Base-by-base conservation (phyloP, 1,284 basidiomycete species). In the Boletus putidus region DNA sequence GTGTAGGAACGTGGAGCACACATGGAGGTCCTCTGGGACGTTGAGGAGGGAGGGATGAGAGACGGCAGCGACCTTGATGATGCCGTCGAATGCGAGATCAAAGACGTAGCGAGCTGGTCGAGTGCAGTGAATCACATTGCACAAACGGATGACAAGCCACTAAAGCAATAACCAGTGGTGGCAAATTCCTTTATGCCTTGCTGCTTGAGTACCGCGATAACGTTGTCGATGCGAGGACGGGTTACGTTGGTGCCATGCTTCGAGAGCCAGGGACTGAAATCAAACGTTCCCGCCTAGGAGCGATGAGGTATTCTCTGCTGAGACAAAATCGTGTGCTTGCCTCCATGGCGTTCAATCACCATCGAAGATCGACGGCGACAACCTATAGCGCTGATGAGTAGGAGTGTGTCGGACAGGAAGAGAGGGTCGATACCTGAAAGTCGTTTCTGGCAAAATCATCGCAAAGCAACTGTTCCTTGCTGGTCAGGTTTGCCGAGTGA, bases 391-490 rank as follows among this genome's bases (percentile, higher is more conserved):
- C 16, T 9, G 18, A 25, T 35, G 31, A 43, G 16, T 6, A 42
- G 16, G 8, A 15, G 6, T n/a, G 31, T 35, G 15, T 20, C 42
- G 7, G 10, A 35, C 15, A 25, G 29, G 14, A 76, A 69, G 54
- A 83, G 72, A 59, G 36, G 3, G 29, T 18, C 75, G 65, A 65
- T 84, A 78, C 76, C 62, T 78, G 76, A 69, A 77, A 80, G 36
- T 81, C 81, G 58, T 79, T 78, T 44, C 72, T 74, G 15, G 82
- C 81, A 68, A 78, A 84, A 63, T 79, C 78, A 65, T 84, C 82
- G 21, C 76, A 80, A 40, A 76, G 68, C 37, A 77, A 68, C 74
- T 76, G 46, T n/a, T n/a, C 18, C 4, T 16, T n/a, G 7, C 37
- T 14, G 27, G 31, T 52, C n/a, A 35, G 21, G 31, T 25, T 31